Conservation (phyloP, 2,329 filamentous ascomycete genomes). For the Trichocomaceae sp. region DNA sequence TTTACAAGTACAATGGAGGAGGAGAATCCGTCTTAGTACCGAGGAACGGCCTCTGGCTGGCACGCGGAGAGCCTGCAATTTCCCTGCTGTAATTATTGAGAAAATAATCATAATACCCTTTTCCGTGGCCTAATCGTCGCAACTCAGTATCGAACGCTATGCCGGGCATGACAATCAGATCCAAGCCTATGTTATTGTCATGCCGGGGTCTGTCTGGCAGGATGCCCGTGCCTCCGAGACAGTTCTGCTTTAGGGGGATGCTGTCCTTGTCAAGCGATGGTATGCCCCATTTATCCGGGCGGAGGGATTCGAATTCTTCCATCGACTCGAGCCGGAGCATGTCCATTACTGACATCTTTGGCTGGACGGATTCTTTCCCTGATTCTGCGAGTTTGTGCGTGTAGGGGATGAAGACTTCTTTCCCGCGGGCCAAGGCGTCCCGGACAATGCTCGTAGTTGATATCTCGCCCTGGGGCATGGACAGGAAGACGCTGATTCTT, state of each 20-base stretch:
- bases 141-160: constrained; percentile 79
- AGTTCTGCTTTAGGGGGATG: constrained; percentile 61
- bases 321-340: constrained; percentile 75
- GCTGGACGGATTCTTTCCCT: constrained; percentile 24
- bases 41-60: constrained; percentile 49
- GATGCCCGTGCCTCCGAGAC: constrained; percentile 59
- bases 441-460: constrained; percentile 76
- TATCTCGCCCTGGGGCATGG: constrained; percentile 83
- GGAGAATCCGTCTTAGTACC: constrained; percentile 42
- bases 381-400: constrained; percentile 56
- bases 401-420: constrained; percentile 87
- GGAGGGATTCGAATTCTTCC: constrained; percentile 69
- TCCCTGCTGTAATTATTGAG: constrained; percentile 63
- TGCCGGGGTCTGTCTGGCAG: constrained; percentile 11
- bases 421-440: constrained; percentile 69
- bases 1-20: neutral
- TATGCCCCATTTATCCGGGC: constrained; percentile 85
- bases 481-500: constrained; percentile 78
- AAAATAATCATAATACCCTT: constrained; percentile 95
- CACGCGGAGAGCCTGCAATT: constrained; percentile 25
- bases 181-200: constrained; percentile 48
- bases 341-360: constrained; percentile 73
- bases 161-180: constrained; percentile 85
- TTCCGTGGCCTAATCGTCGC: constrained; percentile 81
- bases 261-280: constrained; percentile 69